Conservation (phyloP, 441 rosid genomes). For the Euphorbia celastroides region DNA sequence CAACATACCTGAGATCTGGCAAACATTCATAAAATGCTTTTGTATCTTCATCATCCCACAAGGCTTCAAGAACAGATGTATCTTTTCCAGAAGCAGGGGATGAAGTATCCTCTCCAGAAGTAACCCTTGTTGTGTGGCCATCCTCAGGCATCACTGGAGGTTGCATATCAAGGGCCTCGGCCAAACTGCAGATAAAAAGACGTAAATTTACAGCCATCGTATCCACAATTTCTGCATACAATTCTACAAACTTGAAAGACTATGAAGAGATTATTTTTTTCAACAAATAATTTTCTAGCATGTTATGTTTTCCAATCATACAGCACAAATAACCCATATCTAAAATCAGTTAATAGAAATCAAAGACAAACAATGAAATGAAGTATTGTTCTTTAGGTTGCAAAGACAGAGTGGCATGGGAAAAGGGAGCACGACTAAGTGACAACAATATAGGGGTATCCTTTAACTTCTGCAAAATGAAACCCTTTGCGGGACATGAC, state of each 20-base stretch:
- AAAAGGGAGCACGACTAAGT: not conserved
- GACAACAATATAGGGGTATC: not conserved
- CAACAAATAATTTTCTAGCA: not conserved
- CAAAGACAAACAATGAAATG: not conserved
- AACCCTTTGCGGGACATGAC: not conserved
- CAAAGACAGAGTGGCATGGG: not conserved
- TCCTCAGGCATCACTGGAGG: slow-evolving; percentile 99
- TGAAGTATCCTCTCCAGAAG: slow-evolving; percentile 76
- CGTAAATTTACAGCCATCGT: not conserved
- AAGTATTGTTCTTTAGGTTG: not conserved
- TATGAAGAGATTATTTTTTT: not conserved
- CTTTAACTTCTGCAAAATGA: not conserved
- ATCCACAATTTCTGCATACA: not conserved
- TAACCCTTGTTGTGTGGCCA: slow-evolving; percentile 90
- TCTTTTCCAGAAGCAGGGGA: slow-evolving; percentile 77
- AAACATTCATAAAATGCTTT: slow-evolving; percentile 92
- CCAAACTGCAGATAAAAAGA: slow-evolving; percentile 48
- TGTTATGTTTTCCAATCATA: not conserved
- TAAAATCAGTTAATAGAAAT: slow-evolving; percentile 1
- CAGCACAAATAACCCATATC: not conserved
- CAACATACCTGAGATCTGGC: slow-evolving; percentile 92
- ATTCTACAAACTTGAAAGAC: not conserved
- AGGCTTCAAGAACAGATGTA: slow-evolving; percentile 62
- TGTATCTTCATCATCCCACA: slow-evolving; percentile 99
- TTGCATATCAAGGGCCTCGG: slow-evolving; percentile 98